Conservation (phyloP, 306 rosid species). For the Begonia masoniana region DNA sequence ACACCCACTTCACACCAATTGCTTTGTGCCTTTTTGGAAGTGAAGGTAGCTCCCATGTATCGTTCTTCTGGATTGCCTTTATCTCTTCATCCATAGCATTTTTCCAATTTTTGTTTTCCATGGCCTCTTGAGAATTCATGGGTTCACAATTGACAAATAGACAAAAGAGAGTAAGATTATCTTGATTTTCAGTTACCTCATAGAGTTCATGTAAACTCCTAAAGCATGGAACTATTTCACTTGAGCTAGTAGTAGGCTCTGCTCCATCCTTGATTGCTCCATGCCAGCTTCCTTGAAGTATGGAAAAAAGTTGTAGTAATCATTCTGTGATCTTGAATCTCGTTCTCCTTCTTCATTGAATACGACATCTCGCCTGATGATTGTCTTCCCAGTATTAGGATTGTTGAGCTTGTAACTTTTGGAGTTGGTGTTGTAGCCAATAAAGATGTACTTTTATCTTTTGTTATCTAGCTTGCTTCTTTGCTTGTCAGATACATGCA, state of each 20-base stretch:
- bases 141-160: neutral
- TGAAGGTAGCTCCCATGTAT: no score
- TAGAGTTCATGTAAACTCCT: neutral
- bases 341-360: no score
- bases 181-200: neutral
- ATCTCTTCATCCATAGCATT: constrained; percentile 1
- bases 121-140: neutral
- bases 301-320: neutral
- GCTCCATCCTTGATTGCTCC: no score
- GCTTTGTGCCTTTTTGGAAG: no score
- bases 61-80: neutral
- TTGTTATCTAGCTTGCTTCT: no score
- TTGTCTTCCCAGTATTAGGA: neutral
- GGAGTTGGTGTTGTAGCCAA: no score
- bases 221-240: neutral
- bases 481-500: neutral
- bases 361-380: neutral
- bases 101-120: neutral
- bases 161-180: neutral
- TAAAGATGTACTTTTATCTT: no score
- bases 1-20: no score
- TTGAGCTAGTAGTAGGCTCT: neutral
- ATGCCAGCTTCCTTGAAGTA: neutral
- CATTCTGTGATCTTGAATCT: neutral
- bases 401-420: neutral